Evolutionary conservation across 1,284 basidiomycete species (phyloP).

Genomic region (Amylostereum chailletii): DNA sequence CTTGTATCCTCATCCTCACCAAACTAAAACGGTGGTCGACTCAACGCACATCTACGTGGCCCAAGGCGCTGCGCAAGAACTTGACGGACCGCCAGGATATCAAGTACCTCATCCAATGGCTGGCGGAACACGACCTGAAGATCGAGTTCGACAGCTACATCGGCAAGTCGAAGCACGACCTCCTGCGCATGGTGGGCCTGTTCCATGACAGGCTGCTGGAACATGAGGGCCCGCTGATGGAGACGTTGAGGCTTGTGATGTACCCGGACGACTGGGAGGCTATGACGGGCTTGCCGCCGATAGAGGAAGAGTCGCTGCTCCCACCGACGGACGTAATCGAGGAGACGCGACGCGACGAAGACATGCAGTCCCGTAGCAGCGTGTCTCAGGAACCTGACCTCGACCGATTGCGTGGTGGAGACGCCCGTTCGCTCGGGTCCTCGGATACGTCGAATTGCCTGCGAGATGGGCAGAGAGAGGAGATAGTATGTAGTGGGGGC

Average conservation of each 20-base stretch:
- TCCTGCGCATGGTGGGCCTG: conserved; percentile 17
- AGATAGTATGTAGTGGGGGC: too few species aligned
- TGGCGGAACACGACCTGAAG: conserved; percentile 14
- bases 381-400: too few species aligned
- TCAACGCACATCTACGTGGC: conserved; percentile 17
- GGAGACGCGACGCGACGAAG: too few species aligned
- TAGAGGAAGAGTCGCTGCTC: neutral
- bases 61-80: conserved; percentile 20
- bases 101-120: conserved; percentile 21
- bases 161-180: conserved; percentile 19
- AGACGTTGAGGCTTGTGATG: neutral
- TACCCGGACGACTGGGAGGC: neutral
- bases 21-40: conserved; percentile 26
- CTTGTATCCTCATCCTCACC: conserved; percentile 23
- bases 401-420: too few species aligned
- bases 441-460: too few species aligned
- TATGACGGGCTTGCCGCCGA: neutral
- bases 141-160: conserved; percentile 22
- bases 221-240: neutral
- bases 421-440: too few species aligned
- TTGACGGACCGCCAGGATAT: conserved; percentile 18
- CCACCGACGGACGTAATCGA: neutral
- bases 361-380: too few species aligned
- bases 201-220: neutral
- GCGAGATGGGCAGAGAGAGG: too few species aligned